A percentile compares a stretch with the other conserved stretches of the same genome.
These are phyloP conservation scores for Chalciporus sphaerocephalus DNA, from an alignment of 768 basidiomycete genomes.

Conservation along the genomic window DNA sequence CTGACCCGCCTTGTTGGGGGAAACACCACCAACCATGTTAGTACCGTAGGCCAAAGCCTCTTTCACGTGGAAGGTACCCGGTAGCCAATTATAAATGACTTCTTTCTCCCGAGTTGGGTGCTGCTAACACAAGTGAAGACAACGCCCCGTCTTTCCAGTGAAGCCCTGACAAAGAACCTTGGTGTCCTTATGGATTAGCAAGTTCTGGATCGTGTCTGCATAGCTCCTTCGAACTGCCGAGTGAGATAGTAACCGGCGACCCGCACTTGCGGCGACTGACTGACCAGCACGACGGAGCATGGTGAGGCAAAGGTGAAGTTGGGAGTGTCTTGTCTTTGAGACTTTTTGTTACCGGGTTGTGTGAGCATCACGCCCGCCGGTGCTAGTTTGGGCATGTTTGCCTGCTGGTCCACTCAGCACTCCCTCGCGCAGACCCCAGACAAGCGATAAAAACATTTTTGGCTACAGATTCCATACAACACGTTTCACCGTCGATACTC, in stretches of 20 bases:
- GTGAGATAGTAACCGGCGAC: slow-evolving; percentile 78
- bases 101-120: neutral
- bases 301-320: slow-evolving; percentile 10
- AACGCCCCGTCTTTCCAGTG: slow-evolving; percentile 88
- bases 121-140: neutral
- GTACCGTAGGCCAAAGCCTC: slow-evolving; percentile 95
- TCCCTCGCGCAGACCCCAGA: neutral
- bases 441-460: slow-evolving; percentile 17
- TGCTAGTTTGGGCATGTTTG: slow-evolving; percentile 27
- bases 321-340: slow-evolving; percentile 7
- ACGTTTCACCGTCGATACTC: neutral
- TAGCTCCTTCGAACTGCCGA: slow-evolving; percentile 74
- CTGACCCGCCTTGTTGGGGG: slow-evolving; percentile 93
- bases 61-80: slow-evolving; percentile 96
- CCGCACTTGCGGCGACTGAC: slow-evolving; percentile 48
- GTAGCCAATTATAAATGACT: slow-evolving; percentile 6
- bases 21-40: slow-evolving; percentile 96
- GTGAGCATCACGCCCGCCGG: slow-evolving; percentile 17
- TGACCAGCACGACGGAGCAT: slow-evolving; percentile 63
- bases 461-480: slow-evolving; percentile 10
- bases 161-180: slow-evolving; percentile 90
- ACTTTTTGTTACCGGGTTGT: slow-evolving; percentile 9
- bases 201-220: slow-evolving; percentile 85
- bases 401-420: neutral
- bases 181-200: slow-evolving; percentile 91